Percentiles rank a stretch among this genome's conserved stretches.
phyloP scores from a whole-genome alignment of 306 rosid genomes.

The Albizia julibrissin region DNA sequence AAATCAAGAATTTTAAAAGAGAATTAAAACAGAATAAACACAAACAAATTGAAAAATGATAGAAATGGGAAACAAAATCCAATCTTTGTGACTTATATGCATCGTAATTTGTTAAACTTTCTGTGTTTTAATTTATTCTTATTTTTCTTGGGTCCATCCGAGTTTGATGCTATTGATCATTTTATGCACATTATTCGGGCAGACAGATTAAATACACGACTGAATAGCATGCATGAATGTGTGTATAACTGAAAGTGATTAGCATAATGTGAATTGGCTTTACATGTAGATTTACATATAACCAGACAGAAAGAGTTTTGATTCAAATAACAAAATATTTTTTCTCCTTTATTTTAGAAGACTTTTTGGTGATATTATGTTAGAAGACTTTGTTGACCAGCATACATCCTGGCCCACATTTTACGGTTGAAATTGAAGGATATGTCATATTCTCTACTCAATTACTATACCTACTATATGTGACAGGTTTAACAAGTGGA shows the following conservation, averaged over 20 bases:
- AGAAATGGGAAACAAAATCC: too few relatives aligned
- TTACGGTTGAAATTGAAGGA: background rate
- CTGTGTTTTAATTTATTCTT: too few relatives aligned
- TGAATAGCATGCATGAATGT: too few relatives aligned
- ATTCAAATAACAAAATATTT: background rate
- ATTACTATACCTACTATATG: background rate
- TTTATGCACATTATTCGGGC: background rate
- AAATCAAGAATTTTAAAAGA: too few relatives aligned
- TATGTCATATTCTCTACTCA: background rate
- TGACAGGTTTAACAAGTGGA: background rate
- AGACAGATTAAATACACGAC: background rate
- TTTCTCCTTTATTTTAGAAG: background rate
- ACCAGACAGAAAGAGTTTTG: background rate
- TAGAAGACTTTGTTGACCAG: background rate
- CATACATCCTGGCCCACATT: background rate
- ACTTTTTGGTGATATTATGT: background rate
- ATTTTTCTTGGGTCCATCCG: too few relatives aligned
- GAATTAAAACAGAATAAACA: background rate
- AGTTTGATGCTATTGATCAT: background rate
- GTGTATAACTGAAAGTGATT: too few relatives aligned
- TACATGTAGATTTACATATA: too few relatives aligned
- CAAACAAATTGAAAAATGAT: too few relatives aligned
- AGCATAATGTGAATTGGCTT: too few relatives aligned
- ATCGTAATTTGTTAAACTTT: too few relatives aligned
- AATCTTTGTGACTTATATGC: too few relatives aligned